phyloP scores from a whole-genome alignment of 2,329 filamentous ascomycete genomes.

The Cytospora paraplurivora region DNA sequence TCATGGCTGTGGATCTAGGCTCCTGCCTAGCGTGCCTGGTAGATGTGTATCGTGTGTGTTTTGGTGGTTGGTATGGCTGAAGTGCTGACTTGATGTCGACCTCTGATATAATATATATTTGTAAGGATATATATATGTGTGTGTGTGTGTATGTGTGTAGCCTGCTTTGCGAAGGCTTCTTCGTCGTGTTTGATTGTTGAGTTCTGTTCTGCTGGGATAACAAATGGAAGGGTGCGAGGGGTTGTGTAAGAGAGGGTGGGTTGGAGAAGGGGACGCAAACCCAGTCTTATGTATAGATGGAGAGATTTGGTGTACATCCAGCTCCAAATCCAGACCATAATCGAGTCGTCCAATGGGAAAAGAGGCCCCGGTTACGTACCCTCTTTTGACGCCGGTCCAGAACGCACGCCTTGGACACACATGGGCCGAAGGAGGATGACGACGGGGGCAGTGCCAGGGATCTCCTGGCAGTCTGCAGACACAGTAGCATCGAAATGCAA shows the following conservation, averaged over 20 bases:
- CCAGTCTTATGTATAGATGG: conserved; percentile 30
- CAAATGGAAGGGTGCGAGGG: conserved; percentile 2
- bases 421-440: conserved; percentile 8
- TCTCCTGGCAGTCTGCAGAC: conserved; percentile 12
- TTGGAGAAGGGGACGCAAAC: conserved; percentile 22
- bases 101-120: background rate
- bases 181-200: background rate
- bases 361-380: conserved; percentile 18
- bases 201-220: background rate
- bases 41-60: background rate
- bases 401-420: conserved; percentile 22
- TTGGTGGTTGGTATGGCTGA: background rate
- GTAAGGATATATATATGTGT: too few relatives aligned
- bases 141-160: too few relatives aligned
- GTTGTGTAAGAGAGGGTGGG: background rate
- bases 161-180: background rate
- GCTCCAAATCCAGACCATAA: conserved; percentile 13
- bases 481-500: conserved; percentile 15
- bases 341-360: conserved; percentile 18
- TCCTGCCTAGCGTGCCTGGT: conserved; percentile 11
- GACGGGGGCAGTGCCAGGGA: conserved; percentile 23
- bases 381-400: conserved; percentile 16
- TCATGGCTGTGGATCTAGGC: conserved; percentile 28
- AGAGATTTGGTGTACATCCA: conserved; percentile 26
- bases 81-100: background rate